A percentile compares a stretch with the other conserved stretches of the same genome.
Conservation (phyloP, 2,329 filamentous ascomycete species). For the Talaromyces marneffei region DNA sequence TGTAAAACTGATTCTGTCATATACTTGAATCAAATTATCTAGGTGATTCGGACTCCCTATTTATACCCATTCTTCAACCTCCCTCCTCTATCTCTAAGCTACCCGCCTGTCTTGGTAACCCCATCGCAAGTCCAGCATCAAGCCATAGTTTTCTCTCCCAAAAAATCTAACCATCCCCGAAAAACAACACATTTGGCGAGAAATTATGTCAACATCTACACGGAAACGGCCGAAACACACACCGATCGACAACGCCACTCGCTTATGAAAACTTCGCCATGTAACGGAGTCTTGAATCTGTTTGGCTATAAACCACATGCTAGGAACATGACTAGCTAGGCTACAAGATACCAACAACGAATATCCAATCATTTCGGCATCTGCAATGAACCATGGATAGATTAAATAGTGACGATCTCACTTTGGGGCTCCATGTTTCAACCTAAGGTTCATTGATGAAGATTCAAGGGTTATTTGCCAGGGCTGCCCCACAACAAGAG, state of each 20-base stretch:
- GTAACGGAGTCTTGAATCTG: neutral
- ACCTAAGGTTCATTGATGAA: neutral
- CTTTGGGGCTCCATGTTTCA: neutral
- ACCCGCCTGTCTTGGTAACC: neutral
- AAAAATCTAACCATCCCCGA: neutral
- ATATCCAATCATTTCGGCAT: neutral
- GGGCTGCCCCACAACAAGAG: neutral
- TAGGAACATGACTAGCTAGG: neutral
- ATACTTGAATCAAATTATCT: neutral
- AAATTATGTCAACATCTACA: neutral
- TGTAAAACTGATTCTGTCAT: neutral
- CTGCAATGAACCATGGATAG: neutral
- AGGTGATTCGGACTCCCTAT: neutral
- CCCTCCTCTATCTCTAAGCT: neutral
- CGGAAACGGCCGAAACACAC: too few relatives aligned
- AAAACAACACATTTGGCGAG: neutral
- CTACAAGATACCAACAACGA: neutral
- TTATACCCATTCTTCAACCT: neutral
- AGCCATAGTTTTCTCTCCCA: neutral
- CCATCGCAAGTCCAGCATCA: neutral
- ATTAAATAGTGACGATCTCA: constrained; percentile 1
- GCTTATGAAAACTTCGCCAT: neutral
- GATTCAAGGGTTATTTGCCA: neutral
- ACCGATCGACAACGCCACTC: constrained; percentile 5
- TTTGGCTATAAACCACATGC: neutral